These are phyloP conservation scores for Zymoseptoria passerinii DNA, from an alignment of 2,329 filamentous ascomycete species.

Conservation along the genomic window DNA sequence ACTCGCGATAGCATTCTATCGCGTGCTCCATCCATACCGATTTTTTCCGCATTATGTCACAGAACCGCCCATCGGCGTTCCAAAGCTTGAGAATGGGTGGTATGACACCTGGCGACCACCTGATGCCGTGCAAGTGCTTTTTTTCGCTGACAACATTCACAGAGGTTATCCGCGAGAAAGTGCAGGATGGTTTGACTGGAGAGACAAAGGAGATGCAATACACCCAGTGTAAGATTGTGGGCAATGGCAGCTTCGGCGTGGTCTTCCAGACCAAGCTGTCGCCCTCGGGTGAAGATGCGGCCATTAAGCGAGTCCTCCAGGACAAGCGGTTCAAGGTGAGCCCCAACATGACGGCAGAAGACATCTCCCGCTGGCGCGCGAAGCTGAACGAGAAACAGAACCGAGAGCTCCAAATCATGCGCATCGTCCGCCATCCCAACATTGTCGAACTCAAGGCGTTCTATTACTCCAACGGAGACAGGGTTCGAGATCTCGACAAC, in stretches of 20 bases:
- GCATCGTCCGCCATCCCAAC: conserved; percentile 96
- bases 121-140: conserved; percentile 4
- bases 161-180: conserved; percentile 98
- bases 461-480: conserved; percentile 98
- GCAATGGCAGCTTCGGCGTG: conserved; percentile 96
- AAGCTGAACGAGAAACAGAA: conserved; percentile 55
- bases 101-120: conserved; percentile 45
- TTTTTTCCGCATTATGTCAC: conserved; percentile 58
- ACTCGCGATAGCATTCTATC: conserved; percentile 33
- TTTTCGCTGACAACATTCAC: conserved; percentile 30
- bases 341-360: neutral
- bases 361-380: neutral
- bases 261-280: conserved; percentile 99
- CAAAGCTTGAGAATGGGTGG: conserved; percentile 90
- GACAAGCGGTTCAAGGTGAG: conserved; percentile 98
- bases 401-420: conserved; percentile 98
- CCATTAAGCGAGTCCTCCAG: conserved; percentile 97
- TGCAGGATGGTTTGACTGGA: conserved; percentile 94
- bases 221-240: conserved; percentile 98
- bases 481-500: conserved; percentile 50
- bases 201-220: conserved; percentile 96
- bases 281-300: conserved; percentile 94
- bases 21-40: conserved; percentile 9
- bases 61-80: conserved; percentile 86
- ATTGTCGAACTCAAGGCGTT: conserved; percentile 99